A percentile compares a stretch with the other conserved stretches of the same genome.
Conservation (phyloP, 129 eudicot genomes). For the Pittosporum tobira region DNA sequence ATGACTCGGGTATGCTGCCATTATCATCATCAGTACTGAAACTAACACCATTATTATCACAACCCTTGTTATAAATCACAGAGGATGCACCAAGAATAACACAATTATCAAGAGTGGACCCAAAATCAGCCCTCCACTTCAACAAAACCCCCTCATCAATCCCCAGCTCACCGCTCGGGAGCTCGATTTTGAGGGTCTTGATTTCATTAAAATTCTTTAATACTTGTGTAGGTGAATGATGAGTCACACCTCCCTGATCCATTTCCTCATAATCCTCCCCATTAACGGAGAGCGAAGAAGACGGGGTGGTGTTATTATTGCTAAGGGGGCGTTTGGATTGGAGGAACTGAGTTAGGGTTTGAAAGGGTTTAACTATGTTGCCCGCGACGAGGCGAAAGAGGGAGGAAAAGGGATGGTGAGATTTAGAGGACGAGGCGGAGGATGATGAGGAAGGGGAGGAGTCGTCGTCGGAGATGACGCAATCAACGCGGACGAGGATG, state of each 20-base stretch:
- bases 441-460: slow-evolving; percentile 26
- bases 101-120: slow-evolving; percentile 80
- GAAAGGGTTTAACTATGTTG: slow-evolving; percentile 61
- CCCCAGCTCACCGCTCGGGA: slow-evolving; percentile 83
- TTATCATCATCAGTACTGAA: slow-evolving; percentile 34
- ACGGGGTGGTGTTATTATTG: background rate
- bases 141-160: slow-evolving; percentile 72
- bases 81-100: slow-evolving; percentile 85
- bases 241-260: slow-evolving; percentile 55
- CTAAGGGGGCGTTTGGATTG: slow-evolving; percentile 24
- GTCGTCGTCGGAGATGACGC: slow-evolving; percentile 90
- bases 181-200: slow-evolving; percentile 44
- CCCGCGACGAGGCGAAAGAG: slow-evolving; percentile 39
- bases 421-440: slow-evolving; percentile 34
- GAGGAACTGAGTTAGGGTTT: slow-evolving; percentile 53
- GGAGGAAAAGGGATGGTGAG: slow-evolving; percentile 44
- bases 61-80: slow-evolving; percentile 18
- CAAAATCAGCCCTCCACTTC: slow-evolving; percentile 88
- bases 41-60: slow-evolving; percentile 6
- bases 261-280: slow-evolving; percentile 33
- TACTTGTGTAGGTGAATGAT: slow-evolving; percentile 89
- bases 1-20: slow-evolving; percentile 81
- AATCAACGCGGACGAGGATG: slow-evolving; percentile 76
- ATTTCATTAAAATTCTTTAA: slow-evolving; percentile 66
- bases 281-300: slow-evolving; percentile 20